Evolutionary conservation across 2,329 filamentous ascomycete species (phyloP), one percentile per base, ranked within the genome.

Genomic region (Dothideomycetidae sp.): DNA sequence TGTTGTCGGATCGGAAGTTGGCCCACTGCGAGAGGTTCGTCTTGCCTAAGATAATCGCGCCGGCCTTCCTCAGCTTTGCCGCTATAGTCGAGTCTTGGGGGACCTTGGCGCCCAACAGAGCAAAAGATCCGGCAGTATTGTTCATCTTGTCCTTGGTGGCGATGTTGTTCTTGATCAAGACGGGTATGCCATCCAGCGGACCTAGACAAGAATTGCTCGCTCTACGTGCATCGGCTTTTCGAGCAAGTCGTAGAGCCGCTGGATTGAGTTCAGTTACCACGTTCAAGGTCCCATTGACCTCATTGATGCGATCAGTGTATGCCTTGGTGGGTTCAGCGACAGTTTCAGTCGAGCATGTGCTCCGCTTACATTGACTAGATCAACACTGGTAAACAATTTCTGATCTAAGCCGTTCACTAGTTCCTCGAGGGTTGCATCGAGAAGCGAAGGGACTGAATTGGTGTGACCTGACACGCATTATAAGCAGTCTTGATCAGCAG

Each of bases 1-100:
- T 62, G 47, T 75, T 78, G 7, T 50, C 51, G 3, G 68, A 72
- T 7, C 78, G 62, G 37, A 61, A 74, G 46, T 77, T 75, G 2
- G 71, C 71, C 73, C 75, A 81, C 50, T 81, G 68, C 1, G 66
- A 73, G 17, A 81, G 50, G 39, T 74, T 76, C 0, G 73, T 60
- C 55, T 81, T 81, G 32, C 77, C 78, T 0, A 82, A 60, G 29
- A 81, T 69, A 29, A 81, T 61, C 2, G 66, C 71, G 2, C 76
- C 76, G 1, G 71, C 70, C 39, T 67, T 57, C 37, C 75, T 64
- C 4, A 81, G 62, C 48, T 75, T 78, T 10, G 61, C 57, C 3
- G 66, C 73, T 2, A 80, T 58, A 0, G 71, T 73, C 9, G 70
- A 66, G 46, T 81, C 77, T 14, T 57, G 52, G 5, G 66, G 62